These are phyloP conservation scores for Crepidotus variabilis DNA, from an alignment of 768 basidiomycete species.

Conservation along the genomic window DNA sequence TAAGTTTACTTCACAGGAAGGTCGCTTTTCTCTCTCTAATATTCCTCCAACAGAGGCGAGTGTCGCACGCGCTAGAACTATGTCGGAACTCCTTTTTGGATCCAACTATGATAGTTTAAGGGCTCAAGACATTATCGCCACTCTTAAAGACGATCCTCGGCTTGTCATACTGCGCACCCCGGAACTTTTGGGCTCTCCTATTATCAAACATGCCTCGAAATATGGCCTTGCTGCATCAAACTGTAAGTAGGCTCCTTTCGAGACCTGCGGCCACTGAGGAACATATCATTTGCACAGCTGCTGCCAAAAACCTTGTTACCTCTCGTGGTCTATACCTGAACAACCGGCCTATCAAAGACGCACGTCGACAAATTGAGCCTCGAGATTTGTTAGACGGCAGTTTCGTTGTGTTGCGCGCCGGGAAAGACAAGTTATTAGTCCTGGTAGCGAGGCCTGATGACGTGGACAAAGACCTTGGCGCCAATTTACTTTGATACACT, in stretches of 20 bases:
- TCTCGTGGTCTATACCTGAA: conserved; percentile 76
- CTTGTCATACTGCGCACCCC: conserved; percentile 47
- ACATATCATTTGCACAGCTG: conserved; percentile 38
- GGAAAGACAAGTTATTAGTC: conserved; percentile 61
- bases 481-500: too few relatives aligned
- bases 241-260: conserved; percentile 39
- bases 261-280: background rate
- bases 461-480: too few relatives aligned
- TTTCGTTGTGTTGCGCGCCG: conserved; percentile 66
- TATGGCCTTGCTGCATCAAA: conserved; percentile 60
- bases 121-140: conserved; percentile 52
- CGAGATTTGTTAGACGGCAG: conserved; percentile 55
- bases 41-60: conserved; percentile 19
- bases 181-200: conserved; percentile 48
- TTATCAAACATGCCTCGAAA: conserved; percentile 59
- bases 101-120: conserved; percentile 42
- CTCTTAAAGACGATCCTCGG: conserved; percentile 64
- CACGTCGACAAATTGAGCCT: conserved; percentile 34
- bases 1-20: conserved; percentile 12
- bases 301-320: conserved; percentile 57
- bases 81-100: conserved; percentile 42
- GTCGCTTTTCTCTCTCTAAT: background rate
- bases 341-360: conserved; percentile 50
- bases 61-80: conserved; percentile 34
- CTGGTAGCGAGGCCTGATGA: background rate